These are phyloP conservation scores for Selaginella tamariscina DNA, from an alignment of 75 land plant genomes.

Conservation along the genomic window DNA sequence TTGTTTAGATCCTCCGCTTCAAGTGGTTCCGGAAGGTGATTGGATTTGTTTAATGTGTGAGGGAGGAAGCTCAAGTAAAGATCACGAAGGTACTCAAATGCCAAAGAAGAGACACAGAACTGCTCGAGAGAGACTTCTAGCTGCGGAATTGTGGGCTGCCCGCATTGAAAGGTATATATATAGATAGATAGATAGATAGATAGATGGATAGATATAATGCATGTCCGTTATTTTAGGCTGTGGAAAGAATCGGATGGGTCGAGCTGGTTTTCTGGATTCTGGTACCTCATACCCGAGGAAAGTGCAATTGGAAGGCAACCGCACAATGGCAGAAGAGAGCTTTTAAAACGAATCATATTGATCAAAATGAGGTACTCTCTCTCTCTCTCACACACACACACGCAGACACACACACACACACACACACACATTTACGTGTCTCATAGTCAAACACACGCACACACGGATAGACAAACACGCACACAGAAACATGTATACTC, in stretches of 20 bases:
- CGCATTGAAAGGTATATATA: constrained; percentile 58
- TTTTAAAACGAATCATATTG: constrained; percentile 57
- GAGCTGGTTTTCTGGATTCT: constrained; percentile 47
- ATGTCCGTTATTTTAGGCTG: constrained; percentile 32
- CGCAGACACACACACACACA: too few relatives aligned
- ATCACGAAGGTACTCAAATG: constrained; percentile 33
- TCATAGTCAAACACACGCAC: too few relatives aligned
- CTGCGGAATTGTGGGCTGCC: constrained; percentile 83
- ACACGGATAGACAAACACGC: too few relatives aligned
- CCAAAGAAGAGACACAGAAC: constrained; percentile 34
- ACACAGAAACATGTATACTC: too few relatives aligned
- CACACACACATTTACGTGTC: too few relatives aligned
- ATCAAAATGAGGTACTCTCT: constrained; percentile 63
- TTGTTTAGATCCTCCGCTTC: constrained; percentile 73
- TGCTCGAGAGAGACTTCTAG: constrained; percentile 69
- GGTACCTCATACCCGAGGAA: constrained; percentile 93
- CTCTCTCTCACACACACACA: too few relatives aligned
- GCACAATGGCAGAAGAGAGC: constrained; percentile 77
- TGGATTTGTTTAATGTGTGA: constrained; percentile 70
- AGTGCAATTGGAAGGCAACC: constrained; percentile 80
- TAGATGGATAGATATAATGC: neutral
- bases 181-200: neutral
- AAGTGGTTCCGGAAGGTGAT: constrained; percentile 79
- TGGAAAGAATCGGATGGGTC: constrained; percentile 76
- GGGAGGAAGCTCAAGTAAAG: constrained; percentile 29